A percentile compares a stretch with the other conserved stretches of the same genome.
phyloP scores from a whole-genome alignment of 2,329 filamentous ascomycete genomes.

The Colletotrichum falcatum region DNA sequence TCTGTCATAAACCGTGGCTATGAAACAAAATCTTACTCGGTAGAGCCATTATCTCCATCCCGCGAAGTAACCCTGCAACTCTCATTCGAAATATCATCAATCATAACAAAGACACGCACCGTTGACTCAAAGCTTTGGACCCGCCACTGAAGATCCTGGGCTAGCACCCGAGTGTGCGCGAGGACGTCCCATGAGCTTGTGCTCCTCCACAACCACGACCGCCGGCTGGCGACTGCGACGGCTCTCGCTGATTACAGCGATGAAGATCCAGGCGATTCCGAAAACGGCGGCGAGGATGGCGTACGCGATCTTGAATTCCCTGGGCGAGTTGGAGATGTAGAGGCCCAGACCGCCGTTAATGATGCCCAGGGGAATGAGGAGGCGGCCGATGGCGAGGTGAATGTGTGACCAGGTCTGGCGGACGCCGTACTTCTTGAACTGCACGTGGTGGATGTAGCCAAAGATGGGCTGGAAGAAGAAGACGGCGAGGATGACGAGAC shows the following conservation, averaged over 20 bases:
- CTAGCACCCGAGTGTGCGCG: constrained; percentile 3
- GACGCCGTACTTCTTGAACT: constrained; percentile 52
- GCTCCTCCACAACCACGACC: constrained; percentile 32
- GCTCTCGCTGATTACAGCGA: constrained; percentile 49
- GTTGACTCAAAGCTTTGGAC: constrained; percentile 20
- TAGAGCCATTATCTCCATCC: not conserved
- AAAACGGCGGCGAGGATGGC: constrained; percentile 53
- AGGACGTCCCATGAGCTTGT: constrained; percentile 33
- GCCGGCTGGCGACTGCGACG: constrained; percentile 42
- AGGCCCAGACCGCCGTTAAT: constrained; percentile 60
- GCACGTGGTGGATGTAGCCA: constrained; percentile 56
- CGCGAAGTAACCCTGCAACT: not conserved
- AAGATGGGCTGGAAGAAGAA: constrained; percentile 57
- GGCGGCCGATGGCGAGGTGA: constrained; percentile 58
- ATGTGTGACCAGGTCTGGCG: constrained; percentile 57
- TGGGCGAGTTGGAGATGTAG: constrained; percentile 49
- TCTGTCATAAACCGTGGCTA: not conserved
- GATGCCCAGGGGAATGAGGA: constrained; percentile 55
- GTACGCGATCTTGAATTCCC: constrained; percentile 51
- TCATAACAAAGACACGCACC: not conserved
- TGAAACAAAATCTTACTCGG: not conserved
- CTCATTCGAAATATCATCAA: not conserved
- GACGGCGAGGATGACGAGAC: constrained; percentile 54
- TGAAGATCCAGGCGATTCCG: constrained; percentile 52
- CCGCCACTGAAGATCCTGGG: constrained; percentile 20